Evolutionary conservation across 202 grass and related monocot species (phyloP), one percentile per base, ranked within the genome.

Genomic region (Digitaria exilis): DNA sequence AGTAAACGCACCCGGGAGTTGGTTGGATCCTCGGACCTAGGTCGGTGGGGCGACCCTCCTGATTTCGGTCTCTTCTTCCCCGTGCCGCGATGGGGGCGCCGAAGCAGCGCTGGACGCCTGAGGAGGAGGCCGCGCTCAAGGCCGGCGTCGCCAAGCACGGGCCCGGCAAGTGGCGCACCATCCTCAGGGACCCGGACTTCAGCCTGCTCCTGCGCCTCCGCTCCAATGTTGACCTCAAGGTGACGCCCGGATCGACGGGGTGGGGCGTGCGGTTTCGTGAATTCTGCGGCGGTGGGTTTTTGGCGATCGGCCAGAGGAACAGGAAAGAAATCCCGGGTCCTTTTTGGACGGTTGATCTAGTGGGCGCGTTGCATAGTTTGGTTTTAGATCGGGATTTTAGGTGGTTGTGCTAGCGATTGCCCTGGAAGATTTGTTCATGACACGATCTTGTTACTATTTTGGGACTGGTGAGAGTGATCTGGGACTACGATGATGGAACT

Each of bases 151-250:
- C 73, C 76, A 94, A 91, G 75, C 92, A 97, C 66, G 95, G 95
- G 17, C 76, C 90, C 14, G 95, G 95, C 43, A 97, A 97, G 84
- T 97, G 95, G 95, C 88, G 95, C 18, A 97, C 90, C 49, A 97
- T 97, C 73, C 87, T 93, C 71, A 91, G 87, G 85, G 95, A 97
- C 89, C 79, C 90, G 32, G 95, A 94, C 58, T 97, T 97, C 83
- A 92, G 90, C 79, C 69, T 19, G 9, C 66, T 90, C 70, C 80
- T 97, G 29, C 77, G 71, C 42, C 91, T 84, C 25, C 90, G 95
- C 59, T 97, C 95, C 73, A 97, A 97, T 91, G 89, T 97, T 73
- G 95, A 97, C 85, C 95, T 97, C 81, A 97, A 97, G 95, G 95
- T 97, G 55, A 48, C n/a, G 80, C 79, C 75, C 69, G 69, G 84